Base-by-base conservation (phyloP, 2,329 filamentous ascomycete species). In the Pyricularia pennisetigena region DNA sequence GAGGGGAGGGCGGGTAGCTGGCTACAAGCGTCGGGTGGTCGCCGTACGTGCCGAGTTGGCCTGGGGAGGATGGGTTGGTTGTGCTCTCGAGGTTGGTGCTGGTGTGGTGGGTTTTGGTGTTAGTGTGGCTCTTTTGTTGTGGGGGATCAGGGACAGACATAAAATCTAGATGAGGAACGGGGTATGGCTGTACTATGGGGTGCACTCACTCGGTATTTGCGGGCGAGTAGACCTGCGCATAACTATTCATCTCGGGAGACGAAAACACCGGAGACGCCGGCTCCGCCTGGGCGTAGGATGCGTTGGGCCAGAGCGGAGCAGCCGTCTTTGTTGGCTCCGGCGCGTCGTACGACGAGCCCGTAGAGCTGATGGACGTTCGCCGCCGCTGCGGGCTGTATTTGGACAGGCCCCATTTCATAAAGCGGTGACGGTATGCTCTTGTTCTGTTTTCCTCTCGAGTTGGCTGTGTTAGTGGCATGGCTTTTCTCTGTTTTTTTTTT, bases 391-490 rank as follows among this genome's bases (percentile, higher is more conserved):
- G 78, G 67, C 80, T 82, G 73, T 85, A 85, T 72, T 85, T 85
- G 71, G 75, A 73, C 61, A 83, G 71, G 4, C 75, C 72, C 83
- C 83, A 85, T 69, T 74, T 76, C 28, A 80, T 77, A 70, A 85
- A 78, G 54, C 80, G 77, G n/a, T 81, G 81, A 24, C 82, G 77
- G 71, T 84, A 85, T 2, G 82, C 81, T 67, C 83, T 80, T 35
- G 67, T 73, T 7, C 73, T 74, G 59, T 67, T 35, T 29, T 23
- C 54, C 24, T 29, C 16, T n/a, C n/a, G 28, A 32, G 63, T 4
- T 23, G 23, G 9, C 12, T n/a, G 29, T 32, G 65, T 66, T 14
- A 66, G 41, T 66, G 41, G n/a, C 26, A n/a, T 28, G 30, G 30
- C 32, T n/a, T n/a, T n/a, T n/a, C n/a, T n/a, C 32, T 9, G 6